Base-by-base conservation (phyloP, 257 asterid genomes). In the Solanum piurae region DNA sequence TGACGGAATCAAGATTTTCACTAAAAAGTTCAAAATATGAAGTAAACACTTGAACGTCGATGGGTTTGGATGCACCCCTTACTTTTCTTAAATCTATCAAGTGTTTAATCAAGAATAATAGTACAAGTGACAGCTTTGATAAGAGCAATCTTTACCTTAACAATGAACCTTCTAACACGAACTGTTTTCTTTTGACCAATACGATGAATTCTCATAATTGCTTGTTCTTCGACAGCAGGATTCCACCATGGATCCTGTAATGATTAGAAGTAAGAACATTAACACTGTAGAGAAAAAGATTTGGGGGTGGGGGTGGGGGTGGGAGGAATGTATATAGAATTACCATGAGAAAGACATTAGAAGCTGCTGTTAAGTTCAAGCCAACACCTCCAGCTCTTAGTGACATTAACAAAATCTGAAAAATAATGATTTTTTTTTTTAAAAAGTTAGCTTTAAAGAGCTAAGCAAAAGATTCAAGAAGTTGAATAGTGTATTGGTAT, bases 231-330 rank as follows among this genome's bases (percentile, higher is more conserved):
- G 16, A 96, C 98, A 33, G 98, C 98, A 85, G 98, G 98, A 91
- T 96, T 96, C 98, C 98, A 96, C 98, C 98, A 96, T 83, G 98
- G 98, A 93, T 96, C 98, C 98, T 95, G 83, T 71, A 86, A 46
- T 9, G 10, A 82, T 49, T 49, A 16, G 3, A 29, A 9, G 33
- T 52, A 23, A 86, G 10, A 20, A 14, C 58, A 58, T 18, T 25
- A 71, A 3, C 37, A 40, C 18, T 25, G 36, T 37, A 49, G 34
- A n/a, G 12, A 31, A 18, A 38, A 13, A 14, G 5, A 12, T 64
- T 10, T 62, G 14, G 71, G 5, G 12, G 33, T 11, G 5, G 71
- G 5, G 12, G 33, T 11, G 5, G 72, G 34, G 23, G 52, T 12
- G 52, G 52, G 6, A 16, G 1, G 42, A 8, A 74, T 72, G 76